Conservation (phyloP, 768 basidiomycete genomes). For the Pisolithus sp. region DNA sequence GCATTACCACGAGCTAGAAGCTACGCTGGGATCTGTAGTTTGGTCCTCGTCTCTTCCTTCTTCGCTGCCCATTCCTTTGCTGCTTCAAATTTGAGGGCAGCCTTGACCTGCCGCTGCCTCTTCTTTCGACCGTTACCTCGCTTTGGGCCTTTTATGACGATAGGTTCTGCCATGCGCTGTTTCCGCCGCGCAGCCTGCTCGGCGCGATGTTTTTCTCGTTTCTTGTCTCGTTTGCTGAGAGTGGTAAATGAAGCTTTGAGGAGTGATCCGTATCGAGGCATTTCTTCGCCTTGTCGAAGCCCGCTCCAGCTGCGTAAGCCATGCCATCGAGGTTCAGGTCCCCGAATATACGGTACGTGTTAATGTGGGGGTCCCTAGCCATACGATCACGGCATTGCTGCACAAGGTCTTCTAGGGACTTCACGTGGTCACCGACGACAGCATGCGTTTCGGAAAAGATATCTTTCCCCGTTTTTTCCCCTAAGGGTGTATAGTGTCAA, state of each 20-base stretch:
- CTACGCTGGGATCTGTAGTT: not conserved
- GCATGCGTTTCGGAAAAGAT: no score
- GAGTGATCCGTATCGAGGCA: slow-evolving; percentile 54
- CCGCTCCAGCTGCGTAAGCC: no score
- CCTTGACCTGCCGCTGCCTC: slow-evolving; percentile 66
- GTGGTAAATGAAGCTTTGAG: slow-evolving; percentile 76
- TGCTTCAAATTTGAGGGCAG: slow-evolving; percentile 60
- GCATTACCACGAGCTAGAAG: no score
- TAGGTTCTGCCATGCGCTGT: slow-evolving; percentile 65
- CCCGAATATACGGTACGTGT: no score
- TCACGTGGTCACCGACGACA: no score
- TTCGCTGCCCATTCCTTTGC: slow-evolving; percentile 58
- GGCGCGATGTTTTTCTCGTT: slow-evolving; percentile 73
- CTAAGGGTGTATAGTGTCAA: no score
- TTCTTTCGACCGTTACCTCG: slow-evolving; percentile 67
- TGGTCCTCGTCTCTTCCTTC: slow-evolving; percentile 41
- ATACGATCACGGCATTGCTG: no score
- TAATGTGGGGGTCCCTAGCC: no score
- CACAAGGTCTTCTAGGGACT: no score
- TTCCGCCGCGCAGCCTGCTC: slow-evolving; percentile 66
- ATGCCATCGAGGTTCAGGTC: no score
- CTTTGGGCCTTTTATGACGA: slow-evolving; percentile 69
- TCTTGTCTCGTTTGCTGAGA: slow-evolving; percentile 90
- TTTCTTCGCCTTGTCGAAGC: no score
- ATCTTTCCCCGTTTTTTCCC: no score